Evolutionary conservation across 2,329 filamentous ascomycete species (phyloP).

Genomic region (Pseudopithomyces maydicus): DNA sequence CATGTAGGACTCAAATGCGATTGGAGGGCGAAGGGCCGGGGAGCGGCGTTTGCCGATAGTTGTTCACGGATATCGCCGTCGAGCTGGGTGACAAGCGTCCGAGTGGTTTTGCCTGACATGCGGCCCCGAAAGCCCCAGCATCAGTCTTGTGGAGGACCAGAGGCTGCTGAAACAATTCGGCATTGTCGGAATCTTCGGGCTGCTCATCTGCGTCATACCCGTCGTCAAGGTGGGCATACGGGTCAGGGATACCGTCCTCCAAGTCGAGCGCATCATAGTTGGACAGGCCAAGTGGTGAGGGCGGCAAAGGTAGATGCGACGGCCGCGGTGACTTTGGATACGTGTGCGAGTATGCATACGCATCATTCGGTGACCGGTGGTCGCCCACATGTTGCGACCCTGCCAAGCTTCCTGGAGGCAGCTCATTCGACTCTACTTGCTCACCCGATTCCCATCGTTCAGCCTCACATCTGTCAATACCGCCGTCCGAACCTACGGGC

Average conservation of each 20-base stretch:
- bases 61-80: no score
- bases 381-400: constrained; percentile 15
- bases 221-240: constrained; percentile 38
- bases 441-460: neutral
- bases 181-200: constrained; percentile 17
- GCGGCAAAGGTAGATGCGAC: constrained; percentile 40
- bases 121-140: no score
- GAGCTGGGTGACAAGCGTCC: no score
- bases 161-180: constrained; percentile 18
- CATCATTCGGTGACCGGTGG: constrained; percentile 40
- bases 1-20: constrained; percentile 4
- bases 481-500: constrained; percentile 16
- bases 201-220: constrained; percentile 22
- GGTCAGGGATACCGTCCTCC: constrained; percentile 38
- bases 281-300: constrained; percentile 47
- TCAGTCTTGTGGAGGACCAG: no score
- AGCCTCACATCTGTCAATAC: neutral
- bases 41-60: neutral
- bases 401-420: constrained; percentile 11
- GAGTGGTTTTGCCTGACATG: no score
- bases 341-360: constrained; percentile 29
- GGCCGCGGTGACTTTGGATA: constrained; percentile 22
- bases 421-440: neutral
- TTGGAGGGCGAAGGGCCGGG: neutral
- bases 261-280: constrained; percentile 51